Base-by-base conservation (phyloP, 495 filamentous ascomycete genomes). In the Aspergillus ostianus region DNA sequence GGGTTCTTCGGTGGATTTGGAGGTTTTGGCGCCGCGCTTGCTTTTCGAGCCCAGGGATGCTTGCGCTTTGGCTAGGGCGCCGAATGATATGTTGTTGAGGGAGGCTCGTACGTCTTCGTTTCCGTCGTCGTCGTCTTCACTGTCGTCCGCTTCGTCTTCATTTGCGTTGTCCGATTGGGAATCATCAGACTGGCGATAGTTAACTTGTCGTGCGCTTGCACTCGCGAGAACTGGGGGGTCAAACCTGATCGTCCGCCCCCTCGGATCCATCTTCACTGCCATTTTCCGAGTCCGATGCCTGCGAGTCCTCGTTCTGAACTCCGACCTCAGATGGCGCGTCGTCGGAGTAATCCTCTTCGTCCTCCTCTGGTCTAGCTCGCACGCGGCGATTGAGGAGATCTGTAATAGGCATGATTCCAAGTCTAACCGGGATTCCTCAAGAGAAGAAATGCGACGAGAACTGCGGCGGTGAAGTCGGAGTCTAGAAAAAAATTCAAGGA, bases 21-120 rank as follows among this genome's bases (percentile, higher is more conserved):
- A 17, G 6, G 55, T 6, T 46, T 61, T 57, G 19, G 50, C 29
- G 47, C 68, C 56, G 41, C 68, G 47, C 65, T 79, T 75, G 51
- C 69, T 70, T 51, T 79, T 78, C 0, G 72, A 58, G 17, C 77
- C 75, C 45, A 96, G 68, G 0, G 87, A 81, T 13, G 86, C 84
- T 77, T 95, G 89, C 3, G 94, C 94, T 80, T 90, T 89, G 53
- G 88, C 89, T 29, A 98, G 79, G 0, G 91, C 88, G 53, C 92
- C 92, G 69, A 98, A 98, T 30, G 92, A 93, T 54, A 97, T 73
- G 73, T 73, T 72, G 59, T 71, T 70, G 45, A 79, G 66, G 23
- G 68, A 75, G 52, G 68, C 64, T 67, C 77, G 70, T 44, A 77
- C 68, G 53, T 78, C 76, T 13, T 76, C 71, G 58, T 76, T 65